Conservation (phyloP, 306 rosid genomes). For the Casuarina glauca region DNA sequence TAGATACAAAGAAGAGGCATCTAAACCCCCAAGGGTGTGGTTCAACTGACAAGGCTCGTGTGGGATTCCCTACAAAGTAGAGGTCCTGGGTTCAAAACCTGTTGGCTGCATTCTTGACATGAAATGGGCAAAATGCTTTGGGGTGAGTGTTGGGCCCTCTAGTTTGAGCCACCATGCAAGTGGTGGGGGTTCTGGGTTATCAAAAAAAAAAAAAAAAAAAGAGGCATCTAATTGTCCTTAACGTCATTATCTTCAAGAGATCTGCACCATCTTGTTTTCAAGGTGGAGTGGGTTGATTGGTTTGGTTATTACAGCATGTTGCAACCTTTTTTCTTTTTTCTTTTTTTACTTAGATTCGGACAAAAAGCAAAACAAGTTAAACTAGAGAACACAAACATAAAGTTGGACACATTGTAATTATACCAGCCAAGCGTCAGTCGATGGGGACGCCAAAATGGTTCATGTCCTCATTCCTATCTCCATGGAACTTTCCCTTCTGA, state of each 20-base stretch:
- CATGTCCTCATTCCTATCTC: neutral
- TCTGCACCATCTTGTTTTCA: neutral
- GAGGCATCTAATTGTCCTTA: neutral
- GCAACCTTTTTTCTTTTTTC: neutral
- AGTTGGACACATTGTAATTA: neutral
- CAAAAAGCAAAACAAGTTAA: neutral
- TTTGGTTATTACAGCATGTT: neutral
- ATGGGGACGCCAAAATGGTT: neutral
- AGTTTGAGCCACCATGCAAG: too few species aligned
- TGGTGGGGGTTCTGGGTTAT: too few species aligned
- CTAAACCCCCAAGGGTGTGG: too few species aligned
- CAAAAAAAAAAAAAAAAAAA: too few species aligned
- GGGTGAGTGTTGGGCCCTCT: too few species aligned
- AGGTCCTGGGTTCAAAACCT: too few species aligned
- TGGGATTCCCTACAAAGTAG: too few species aligned
- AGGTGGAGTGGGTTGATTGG: neutral
- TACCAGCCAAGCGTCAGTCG: neutral
- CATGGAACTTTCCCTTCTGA: neutral
- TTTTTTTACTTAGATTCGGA: neutral
- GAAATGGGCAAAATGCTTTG: too few species aligned
- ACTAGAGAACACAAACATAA: neutral
- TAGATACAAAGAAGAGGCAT: too few species aligned
- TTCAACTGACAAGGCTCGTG: too few species aligned
- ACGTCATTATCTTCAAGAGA: neutral
- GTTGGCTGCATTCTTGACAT: too few species aligned